Percentiles rank a stretch among this genome's conserved stretches.
These are phyloP conservation scores for Starmerella geochares DNA, from an alignment of 805 yeast genomes.

Conservation along the genomic window DNA sequence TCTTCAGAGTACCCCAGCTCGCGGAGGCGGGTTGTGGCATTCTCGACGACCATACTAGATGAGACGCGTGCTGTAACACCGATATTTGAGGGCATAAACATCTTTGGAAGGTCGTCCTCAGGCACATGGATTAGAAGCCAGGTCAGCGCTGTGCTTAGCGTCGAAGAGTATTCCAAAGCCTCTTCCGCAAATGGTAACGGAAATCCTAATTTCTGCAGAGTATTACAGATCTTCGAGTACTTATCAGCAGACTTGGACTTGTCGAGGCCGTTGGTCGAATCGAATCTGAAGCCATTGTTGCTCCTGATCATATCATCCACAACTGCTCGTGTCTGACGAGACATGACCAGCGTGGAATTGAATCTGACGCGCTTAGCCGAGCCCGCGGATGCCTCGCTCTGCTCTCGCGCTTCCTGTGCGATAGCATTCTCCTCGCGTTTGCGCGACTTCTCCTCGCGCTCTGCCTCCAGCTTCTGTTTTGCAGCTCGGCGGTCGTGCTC, in stretches of 20 bases:
- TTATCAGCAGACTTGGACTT: conserved; percentile 3
- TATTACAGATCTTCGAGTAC: conserved; percentile 17
- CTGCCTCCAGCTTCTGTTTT: conserved; percentile 14
- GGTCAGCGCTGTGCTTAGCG: conserved; percentile 48
- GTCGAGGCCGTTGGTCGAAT: conserved; percentile 23
- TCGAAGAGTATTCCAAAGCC: conserved; percentile 46
- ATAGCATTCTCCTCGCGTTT: conserved; percentile 14
- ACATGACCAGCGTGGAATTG: conserved; percentile 45
- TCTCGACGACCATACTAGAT: conserved; percentile 45
- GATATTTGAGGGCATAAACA: conserved; percentile 30
- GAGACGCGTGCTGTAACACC: conserved; percentile 35
- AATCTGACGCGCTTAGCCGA: conserved; percentile 26
- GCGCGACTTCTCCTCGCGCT: conserved; percentile 6
- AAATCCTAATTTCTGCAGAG: conserved; percentile 51
- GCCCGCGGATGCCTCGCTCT: background rate
- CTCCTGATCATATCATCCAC: conserved; percentile 50
- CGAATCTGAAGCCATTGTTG: conserved; percentile 38
- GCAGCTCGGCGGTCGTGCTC: conserved; percentile 43
- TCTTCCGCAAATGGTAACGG: conserved; percentile 60
- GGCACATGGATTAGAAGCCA: conserved; percentile 85
- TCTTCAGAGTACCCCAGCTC: conserved; percentile 64
- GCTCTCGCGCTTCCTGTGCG: conserved; percentile 15
- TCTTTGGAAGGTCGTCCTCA: conserved; percentile 77
- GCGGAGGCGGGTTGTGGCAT: conserved; percentile 45
- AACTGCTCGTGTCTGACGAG: conserved; percentile 48